These are phyloP conservation scores for Gaultheria prostrata DNA, from an alignment of 148 eudicot genomes.

Conservation along the genomic window DNA sequence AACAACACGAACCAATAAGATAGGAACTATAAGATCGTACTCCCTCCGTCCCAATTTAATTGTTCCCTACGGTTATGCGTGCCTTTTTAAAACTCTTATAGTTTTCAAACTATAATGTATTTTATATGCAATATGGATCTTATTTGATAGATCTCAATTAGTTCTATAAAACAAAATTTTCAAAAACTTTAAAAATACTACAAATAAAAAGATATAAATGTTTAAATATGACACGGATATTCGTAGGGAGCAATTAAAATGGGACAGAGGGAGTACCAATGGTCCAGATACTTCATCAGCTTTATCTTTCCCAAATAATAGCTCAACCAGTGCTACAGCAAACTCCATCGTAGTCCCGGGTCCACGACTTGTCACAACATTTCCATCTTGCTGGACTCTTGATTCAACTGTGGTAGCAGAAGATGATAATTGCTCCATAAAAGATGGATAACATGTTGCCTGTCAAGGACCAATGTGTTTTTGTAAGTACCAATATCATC, in stretches of 20 bases:
- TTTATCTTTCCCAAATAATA: conserved; percentile 77
- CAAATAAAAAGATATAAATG: too few species aligned
- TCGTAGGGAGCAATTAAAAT: too few species aligned
- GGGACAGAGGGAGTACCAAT: too few species aligned
- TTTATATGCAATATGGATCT: too few species aligned
- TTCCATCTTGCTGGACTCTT: conserved; percentile 88
- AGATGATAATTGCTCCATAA: conserved; percentile 88
- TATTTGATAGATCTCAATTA: too few species aligned
- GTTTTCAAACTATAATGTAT: too few species aligned
- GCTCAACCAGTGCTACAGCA: conserved; percentile 71
- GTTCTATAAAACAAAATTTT: too few species aligned
- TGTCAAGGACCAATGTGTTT: conserved; percentile 25
- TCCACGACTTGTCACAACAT: conserved; percentile 90
- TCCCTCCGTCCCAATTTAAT: too few species aligned
- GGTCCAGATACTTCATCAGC: conserved; percentile 86
- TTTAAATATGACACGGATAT: too few species aligned
- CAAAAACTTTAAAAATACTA: too few species aligned
- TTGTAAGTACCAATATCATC: background rate
- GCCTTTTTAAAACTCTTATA: too few species aligned
- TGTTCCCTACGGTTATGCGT: too few species aligned
- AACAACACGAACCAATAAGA: background rate
- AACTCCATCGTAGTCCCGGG: conserved; percentile 93
- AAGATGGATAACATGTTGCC: conserved; percentile 95
- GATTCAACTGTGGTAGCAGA: conserved; percentile 81
- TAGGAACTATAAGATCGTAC: conserved; percentile 12